Base-by-base conservation (phyloP, 352 stramenopile species). In the Phytophthora brassicae region DNA sequence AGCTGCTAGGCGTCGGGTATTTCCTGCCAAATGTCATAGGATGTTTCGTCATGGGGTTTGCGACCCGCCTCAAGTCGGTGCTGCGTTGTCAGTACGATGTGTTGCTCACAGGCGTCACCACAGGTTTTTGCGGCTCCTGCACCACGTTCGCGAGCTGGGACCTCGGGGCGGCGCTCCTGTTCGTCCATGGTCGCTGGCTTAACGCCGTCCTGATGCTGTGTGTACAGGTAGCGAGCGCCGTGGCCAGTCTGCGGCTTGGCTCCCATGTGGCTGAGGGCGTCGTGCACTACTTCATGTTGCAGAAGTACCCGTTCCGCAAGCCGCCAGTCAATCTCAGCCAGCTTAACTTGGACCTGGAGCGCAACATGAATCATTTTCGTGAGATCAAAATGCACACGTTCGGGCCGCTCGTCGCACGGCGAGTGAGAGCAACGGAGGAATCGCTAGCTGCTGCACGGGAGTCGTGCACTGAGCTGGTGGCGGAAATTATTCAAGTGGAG, bases 121-220 rank as follows among this genome's bases (percentile, higher is more conserved):
- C 80, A n/a, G 80, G 80, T 11, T 89, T 89, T 29, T 89, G 80
- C 56, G 80, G 80, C 48, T 82, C 66, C 59, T 88, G 77, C 56
- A 89, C 80, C 24, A 88, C 80, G 3, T 89, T 89, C 38, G 71
- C 80, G 26, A 82, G 71, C 23, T 89, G 80, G 80, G 75, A 86
- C 31, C 49, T 89, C 2, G 67, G 64, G 6, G 74, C 68, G 3
- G 74, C 74, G 3, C 63, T 74, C 33, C 73, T 81, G 69, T 88
- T 86, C 43, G 66, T 84, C 48, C 74, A 72, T 39, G 71, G 72
- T 28, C 50, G 53, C 35, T 88, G 75, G 78, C 49, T 79, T 4
- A 73, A 84, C 38, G 78, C 78, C 29, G 31, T 84, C 22, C 50
- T 88, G 16, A 66, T 80, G 68, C 48, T 88, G 29, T 59, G 52